Percentiles rank a stretch among this genome's conserved stretches.
These are phyloP conservation scores for Neofusicoccum laricinum DNA, from an alignment of 2,329 filamentous ascomycete genomes.

Conservation along the genomic window DNA sequence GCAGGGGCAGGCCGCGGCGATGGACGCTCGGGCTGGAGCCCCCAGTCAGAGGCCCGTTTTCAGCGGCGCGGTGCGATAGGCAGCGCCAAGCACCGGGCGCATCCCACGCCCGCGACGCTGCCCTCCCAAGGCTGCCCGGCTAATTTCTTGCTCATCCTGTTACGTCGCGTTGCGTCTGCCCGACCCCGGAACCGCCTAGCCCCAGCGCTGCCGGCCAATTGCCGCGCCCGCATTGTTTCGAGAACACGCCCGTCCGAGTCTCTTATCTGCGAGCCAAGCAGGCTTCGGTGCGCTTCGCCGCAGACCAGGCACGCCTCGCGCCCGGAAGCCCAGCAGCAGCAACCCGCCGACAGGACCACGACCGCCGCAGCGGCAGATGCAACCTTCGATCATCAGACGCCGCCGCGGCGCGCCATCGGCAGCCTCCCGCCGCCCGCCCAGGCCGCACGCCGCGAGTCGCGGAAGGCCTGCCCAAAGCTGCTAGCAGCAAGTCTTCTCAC, in stretches of 20 bases:
- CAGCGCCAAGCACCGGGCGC: constrained; percentile 9
- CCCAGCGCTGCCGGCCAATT: neutral
- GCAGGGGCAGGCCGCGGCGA: constrained; percentile 8
- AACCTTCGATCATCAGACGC: neutral
- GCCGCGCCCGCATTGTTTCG: neutral
- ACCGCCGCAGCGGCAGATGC: neutral
- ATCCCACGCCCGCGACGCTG: constrained; percentile 2
- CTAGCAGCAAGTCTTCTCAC: neutral
- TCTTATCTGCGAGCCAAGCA: constrained; percentile 5
- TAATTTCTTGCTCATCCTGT: constrained; percentile 11
- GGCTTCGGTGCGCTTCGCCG: constrained; percentile 2
- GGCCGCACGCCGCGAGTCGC: neutral
- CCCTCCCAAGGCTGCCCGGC: neutral
- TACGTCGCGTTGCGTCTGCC: constrained; percentile 2
- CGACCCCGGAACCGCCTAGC: neutral
- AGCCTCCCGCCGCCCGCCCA: neutral
- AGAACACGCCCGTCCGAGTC: neutral
- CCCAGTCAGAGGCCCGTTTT: constrained; percentile 9
- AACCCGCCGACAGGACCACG: too few species aligned
- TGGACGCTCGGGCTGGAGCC: neutral
- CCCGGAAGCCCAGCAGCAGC: too few species aligned
- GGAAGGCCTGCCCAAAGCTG: neutral
- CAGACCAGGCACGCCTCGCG: neutral
- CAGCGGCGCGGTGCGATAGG: neutral
- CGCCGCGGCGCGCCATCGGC: neutral